phyloP scores from a whole-genome alignment of 2,329 filamentous ascomycete genomes.

The Mariannaea sp. region DNA sequence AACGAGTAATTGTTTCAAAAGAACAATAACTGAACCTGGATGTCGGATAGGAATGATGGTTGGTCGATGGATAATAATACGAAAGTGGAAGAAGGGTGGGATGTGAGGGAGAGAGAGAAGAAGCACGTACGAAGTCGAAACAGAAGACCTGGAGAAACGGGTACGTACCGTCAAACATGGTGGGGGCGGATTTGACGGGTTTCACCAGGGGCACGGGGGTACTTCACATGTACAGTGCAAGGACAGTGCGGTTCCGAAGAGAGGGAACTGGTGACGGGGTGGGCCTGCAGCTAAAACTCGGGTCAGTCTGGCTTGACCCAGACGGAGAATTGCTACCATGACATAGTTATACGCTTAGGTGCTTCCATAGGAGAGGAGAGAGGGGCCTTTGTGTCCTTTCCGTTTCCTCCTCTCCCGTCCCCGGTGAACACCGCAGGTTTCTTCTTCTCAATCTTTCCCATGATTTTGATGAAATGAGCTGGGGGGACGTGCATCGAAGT shows the following conservation, averaged over 20 bases:
- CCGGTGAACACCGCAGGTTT: too few relatives aligned
- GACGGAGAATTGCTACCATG: constrained; percentile 1
- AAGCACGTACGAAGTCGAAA: constrained; percentile 23
- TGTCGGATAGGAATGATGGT: constrained; percentile 20
- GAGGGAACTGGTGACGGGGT: constrained; percentile 6
- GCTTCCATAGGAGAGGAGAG: neutral
- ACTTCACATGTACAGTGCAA: constrained; percentile 23
- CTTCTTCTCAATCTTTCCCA: neutral
- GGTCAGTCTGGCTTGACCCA: neutral
- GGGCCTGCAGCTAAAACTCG: constrained; percentile 2
- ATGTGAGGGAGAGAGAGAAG: too few relatives aligned
- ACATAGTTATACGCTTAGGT: neutral
- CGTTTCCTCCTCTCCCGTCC: neutral
- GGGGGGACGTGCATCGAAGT: constrained; percentile 20
- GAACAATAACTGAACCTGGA: constrained; percentile 26
- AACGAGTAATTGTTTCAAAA: neutral
- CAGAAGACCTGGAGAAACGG: constrained; percentile 35
- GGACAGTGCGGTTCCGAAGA: constrained; percentile 22
- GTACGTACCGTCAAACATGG: constrained; percentile 1
- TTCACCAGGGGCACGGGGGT: constrained; percentile 8
- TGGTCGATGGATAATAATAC: too few relatives aligned
- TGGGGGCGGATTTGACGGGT: constrained; percentile 29
- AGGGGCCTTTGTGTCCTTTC: neutral
- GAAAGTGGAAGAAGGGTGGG: too few relatives aligned
- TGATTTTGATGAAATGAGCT: constrained; percentile 10